Evolutionary conservation across 805 yeast genomes (phyloP), one percentile per base, ranked within the genome.

Genomic region (Tetrapisispora arboricola): DNA sequence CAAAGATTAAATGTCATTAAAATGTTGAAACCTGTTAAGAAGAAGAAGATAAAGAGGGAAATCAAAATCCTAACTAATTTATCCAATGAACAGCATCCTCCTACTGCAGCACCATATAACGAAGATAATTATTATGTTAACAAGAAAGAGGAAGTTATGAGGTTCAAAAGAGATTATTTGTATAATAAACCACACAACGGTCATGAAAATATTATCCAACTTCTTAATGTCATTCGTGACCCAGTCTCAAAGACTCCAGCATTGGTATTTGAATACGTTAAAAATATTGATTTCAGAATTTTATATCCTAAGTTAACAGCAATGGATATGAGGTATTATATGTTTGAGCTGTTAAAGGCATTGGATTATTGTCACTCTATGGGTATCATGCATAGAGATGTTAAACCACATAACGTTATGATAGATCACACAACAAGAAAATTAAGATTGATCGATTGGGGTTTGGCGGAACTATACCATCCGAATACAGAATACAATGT

Each of bases 371-470:
- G 88, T 30, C 96, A 88, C 63, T 84, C 95, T 11, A 83, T 83
- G 86, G 96, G 96, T 18, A 85, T 88, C 45, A 87, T 88, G 78
- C 96, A 88, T 58, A 72, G 96, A 58, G 96, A 88, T 63, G 95
- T 88, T 42, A 88, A 88, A 62, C 96, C 96, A 10, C 95, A 88
- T 55, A 88, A 88, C 61, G 84, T 88, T 48, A 88, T 88, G 95
- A 88, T 88, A 50, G 96, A 88, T 61, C 95, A 84, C 41, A 66
- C 71, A 45, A 72, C 70, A 46, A 77, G 66, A 60, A 76, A 74
- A 54, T 65, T 88, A 50, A 73, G 95, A 48, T 72, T 87, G 48
- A 87, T 88, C 41, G 96, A 88, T 63, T 88, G 96, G 96, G 96
- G 96, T 7, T 66, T 88, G 39, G 96, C 96, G 8, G 96, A 88